Evolutionary conservation across 2,329 filamentous ascomycete genomes (phyloP).

Genomic region (Clarireedia paspali): DNA sequence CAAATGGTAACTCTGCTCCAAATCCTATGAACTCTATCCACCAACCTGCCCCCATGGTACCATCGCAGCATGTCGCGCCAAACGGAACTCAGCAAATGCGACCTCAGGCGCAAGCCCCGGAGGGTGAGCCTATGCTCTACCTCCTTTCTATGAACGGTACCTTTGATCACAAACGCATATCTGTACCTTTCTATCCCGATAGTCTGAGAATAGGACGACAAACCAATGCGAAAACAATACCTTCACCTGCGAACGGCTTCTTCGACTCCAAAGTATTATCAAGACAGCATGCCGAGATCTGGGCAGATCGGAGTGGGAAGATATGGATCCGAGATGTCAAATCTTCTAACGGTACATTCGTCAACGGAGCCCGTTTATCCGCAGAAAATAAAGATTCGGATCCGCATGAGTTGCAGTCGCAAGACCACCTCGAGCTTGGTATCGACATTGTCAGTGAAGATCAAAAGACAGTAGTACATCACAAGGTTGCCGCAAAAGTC

Average conservation of each 20-base stretch:
- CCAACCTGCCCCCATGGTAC: conserved; percentile 49
- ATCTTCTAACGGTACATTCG: conserved; percentile 97
- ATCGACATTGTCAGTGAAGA: conserved; percentile 99
- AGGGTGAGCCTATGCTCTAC: conserved; percentile 71
- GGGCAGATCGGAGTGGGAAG: conserved; percentile 77
- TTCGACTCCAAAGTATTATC: conserved; percentile 98
- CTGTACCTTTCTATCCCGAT: conserved; percentile 89
- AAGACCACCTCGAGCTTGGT: conserved; percentile 87
- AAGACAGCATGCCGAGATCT: conserved; percentile 91
- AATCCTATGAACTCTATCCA: conserved; percentile 56
- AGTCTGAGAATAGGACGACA: conserved; percentile 88
- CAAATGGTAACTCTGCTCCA: conserved; percentile 50
- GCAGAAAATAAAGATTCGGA: conserved; percentile 95
- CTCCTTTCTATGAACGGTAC: conserved; percentile 89
- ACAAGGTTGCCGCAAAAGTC: conserved; percentile 95
- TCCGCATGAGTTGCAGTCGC: conserved; percentile 83
- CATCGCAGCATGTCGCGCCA: conserved; percentile 63
- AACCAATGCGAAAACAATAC: conserved; percentile 93
- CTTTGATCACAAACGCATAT: conserved; percentile 95
- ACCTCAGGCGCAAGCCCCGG: conserved; percentile 31
- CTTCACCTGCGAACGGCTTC: conserved; percentile 84
- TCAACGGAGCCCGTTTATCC: conserved; percentile 84
- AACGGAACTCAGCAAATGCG: conserved; percentile 43
- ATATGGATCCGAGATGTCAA: conserved; percentile 97
- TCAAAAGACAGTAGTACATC: conserved; percentile 95